Evolutionary conservation across 73 alveolate genomes (phyloP), one percentile per base, ranked within the genome.

Genomic region (Halteria grandinella): DNA sequence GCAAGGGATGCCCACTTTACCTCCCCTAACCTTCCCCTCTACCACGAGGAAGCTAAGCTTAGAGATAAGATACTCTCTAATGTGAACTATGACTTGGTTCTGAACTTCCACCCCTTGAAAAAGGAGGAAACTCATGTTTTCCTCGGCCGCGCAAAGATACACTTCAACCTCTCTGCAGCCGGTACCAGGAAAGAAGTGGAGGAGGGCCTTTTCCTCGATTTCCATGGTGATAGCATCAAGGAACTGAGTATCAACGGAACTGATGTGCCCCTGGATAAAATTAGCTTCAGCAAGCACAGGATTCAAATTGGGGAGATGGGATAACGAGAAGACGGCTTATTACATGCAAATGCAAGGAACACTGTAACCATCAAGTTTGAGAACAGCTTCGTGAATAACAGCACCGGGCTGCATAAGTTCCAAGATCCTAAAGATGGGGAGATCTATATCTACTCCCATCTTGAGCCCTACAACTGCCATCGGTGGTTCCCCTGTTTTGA

Each of bases 401-500:
- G 99, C 40, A 89, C 90, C 44, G 99, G 99, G 25, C 82, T 94
- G 55, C 99, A 95, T 78, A 86, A 89, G 23, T 95, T 80, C 72
- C 75, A 83, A 6, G 99, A 97, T 75, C 95, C 97, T 7, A 89
- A 83, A 41, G 99, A 96, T 69, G 75, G 91, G 40, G 85, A 93
- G 77, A 93, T 75, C 55, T 97, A 97, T 69, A 75, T 97, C 45
- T 95, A 92, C 87, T 75, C 98, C 12, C 97, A 97, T 72, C 80
- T 96, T 57, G 99, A 95, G 53, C 95, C 98, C 4, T 94, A 78
- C 86, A 88, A 89, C 75, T 84, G 97, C 62, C 94, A 96, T 79
- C 89, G 99, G 79, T 88, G 92, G 86, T 95, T 97, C 95, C 99
- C 99, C 29, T 94, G 98, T 50, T 95, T 97, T 76, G 99, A 97